Evolutionary conservation across 176 grass and related monocot genomes (phyloP), one percentile per base, ranked within the genome.

Genomic region (Oryza australiensis): DNA sequence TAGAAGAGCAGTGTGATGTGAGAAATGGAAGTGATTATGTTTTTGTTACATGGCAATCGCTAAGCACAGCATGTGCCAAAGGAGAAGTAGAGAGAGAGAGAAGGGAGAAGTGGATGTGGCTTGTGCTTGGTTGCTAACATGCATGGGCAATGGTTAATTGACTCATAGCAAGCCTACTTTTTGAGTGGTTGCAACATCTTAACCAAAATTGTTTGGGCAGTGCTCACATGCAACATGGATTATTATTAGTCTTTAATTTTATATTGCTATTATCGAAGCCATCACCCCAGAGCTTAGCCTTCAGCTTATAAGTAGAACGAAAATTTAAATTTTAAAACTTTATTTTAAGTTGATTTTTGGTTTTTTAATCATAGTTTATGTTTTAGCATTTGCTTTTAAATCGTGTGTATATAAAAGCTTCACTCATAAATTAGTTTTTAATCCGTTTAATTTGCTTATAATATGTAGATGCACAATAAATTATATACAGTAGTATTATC

Each of bases 161-260:
- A 49, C 15, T 7, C 30, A n/a, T 40, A 22, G 20, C 66, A 41
- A 7, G 32, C 6, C 23, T 12, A 9, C 67, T 55, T 38, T 60
- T 29, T 12, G 41, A 16, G 34, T 60, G 48, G 64, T 26, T 70
- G 64, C 59, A 67, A 70, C 26, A 37, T 9, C n/a, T 70, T 70
- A 69, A 69, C 48, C 48, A 71, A 60, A 71, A 59, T 62, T 1
- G 79, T 60, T 81, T 80, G 30, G 12, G 33, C 64, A 80, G 11
- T 20, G 32, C 29, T 38, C 78, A 70, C 65, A 69, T 70, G 65
- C 65, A 37, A 53, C 9, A 14, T 68, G 18, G 12, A 22, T 28
- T 49, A 16, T 18, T 33, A 26, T 38, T 62, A 9, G 33, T 38
- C 12, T 62, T 40, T 62, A 9, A n/a, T 22, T 53, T 53, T 53